Evolutionary conservation across 2,329 filamentous ascomycete species (phyloP).

Genomic region (Emergomyces orientalis): DNA sequence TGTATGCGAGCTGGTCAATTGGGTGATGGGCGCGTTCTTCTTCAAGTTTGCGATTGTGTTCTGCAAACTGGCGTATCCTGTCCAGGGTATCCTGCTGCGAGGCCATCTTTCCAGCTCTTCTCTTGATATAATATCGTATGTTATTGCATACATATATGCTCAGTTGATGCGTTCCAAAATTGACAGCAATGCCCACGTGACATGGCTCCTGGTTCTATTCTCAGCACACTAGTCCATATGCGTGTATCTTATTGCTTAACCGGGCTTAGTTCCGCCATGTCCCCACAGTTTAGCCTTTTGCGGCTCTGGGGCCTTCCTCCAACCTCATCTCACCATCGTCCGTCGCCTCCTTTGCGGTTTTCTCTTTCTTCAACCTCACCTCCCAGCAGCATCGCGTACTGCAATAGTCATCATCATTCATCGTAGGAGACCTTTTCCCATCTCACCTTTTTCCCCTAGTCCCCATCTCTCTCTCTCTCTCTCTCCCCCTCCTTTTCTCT

Average conservation of each 20-base stretch:
- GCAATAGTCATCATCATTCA: background rate
- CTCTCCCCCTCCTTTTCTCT: constrained; percentile 10
- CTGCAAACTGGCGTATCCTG: constrained; percentile 21
- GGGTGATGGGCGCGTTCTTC: constrained; percentile 24
- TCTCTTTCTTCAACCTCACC: background rate
- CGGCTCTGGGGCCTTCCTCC: constrained; percentile 2
- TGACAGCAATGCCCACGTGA: background rate
- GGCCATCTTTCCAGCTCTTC: background rate
- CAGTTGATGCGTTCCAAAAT: background rate
- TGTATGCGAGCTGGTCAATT: constrained; percentile 27
- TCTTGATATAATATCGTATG: background rate
- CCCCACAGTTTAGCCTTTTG: background rate
- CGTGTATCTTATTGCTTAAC: background rate
- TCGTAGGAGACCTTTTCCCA: background rate
- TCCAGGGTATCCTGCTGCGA: constrained; percentile 8
- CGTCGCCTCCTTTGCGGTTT: background rate
- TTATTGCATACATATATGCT: background rate
- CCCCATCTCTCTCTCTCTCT: constrained; percentile 4
- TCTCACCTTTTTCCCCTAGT: background rate
- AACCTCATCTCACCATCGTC: constrained; percentile 1
- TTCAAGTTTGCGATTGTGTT: constrained; percentile 29
- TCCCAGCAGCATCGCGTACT: background rate
- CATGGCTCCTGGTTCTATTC: background rate
- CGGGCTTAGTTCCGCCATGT: background rate
- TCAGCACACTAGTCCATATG: background rate